phyloP scores from a whole-genome alignment of 2,329 filamentous ascomycete genomes.

The Microcyclosporella mali region DNA sequence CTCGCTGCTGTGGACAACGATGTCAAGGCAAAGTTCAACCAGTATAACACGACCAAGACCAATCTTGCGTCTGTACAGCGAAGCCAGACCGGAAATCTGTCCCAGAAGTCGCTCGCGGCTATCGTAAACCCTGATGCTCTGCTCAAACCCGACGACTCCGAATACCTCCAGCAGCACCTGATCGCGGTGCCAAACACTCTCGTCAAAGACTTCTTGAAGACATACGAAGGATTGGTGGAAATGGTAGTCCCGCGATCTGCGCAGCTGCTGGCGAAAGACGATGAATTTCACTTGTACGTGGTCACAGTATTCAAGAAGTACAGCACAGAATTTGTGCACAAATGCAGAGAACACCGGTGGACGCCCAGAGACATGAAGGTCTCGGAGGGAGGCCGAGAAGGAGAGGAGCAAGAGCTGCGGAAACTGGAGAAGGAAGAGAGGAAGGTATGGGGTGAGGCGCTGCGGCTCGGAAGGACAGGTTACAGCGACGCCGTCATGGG shows the following conservation, averaged over 20 bases:
- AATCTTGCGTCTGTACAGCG: constrained; percentile 75
- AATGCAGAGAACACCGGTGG: constrained; percentile 89
- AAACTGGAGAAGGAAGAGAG: constrained; percentile 76
- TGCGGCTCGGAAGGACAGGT: constrained; percentile 80
- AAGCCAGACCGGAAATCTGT: constrained; percentile 87
- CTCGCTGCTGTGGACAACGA: constrained; percentile 89
- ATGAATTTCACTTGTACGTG: constrained; percentile 81
- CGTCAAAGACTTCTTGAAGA: constrained; percentile 81
- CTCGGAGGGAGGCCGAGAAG: constrained; percentile 80
- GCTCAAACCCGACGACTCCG: constrained; percentile 73
- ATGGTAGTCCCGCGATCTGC: constrained; percentile 94
- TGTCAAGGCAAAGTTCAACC: constrained; percentile 86
- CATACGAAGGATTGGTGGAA: constrained; percentile 78
- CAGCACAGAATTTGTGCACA: constrained; percentile 78
- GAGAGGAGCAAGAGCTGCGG: constrained; percentile 81
- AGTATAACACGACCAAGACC: constrained; percentile 88
- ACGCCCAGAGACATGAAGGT: constrained; percentile 92
- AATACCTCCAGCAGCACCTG: constrained; percentile 94
- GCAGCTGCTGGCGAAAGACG: constrained; percentile 70
- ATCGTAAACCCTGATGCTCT: constrained; percentile 70
- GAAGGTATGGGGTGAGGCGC: constrained; percentile 86
- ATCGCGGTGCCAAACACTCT: constrained; percentile 75
- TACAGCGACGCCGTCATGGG: constrained; percentile 96
- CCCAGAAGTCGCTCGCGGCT: constrained; percentile 86
- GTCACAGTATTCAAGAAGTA: constrained; percentile 94